Evolutionary conservation across 495 filamentous ascomycete species (phyloP).

Genomic region (Friedmanniomyces simplex): DNA sequence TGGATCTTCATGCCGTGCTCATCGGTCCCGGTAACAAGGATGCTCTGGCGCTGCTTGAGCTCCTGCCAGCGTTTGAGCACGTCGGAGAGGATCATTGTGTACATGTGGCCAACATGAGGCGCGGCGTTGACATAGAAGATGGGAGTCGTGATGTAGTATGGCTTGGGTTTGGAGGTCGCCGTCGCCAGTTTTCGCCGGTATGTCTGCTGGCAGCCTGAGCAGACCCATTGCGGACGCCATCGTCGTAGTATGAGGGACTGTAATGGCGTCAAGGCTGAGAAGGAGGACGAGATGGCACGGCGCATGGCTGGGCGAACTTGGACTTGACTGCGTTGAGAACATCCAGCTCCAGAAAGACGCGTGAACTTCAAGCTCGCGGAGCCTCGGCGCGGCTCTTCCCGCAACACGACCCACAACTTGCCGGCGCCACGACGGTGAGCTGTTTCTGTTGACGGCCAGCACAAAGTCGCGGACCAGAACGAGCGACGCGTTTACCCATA

Average conservation of each 20-base stretch:
- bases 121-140: constrained; percentile 99
- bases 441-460: too few relatives aligned
- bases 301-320: background rate
- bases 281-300: background rate
- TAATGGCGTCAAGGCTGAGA: constrained; percentile 4
- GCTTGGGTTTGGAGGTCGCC: constrained; percentile 54
- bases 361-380: too few relatives aligned
- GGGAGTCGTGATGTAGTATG: constrained; percentile 90
- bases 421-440: too few relatives aligned
- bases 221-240: constrained; percentile 24
- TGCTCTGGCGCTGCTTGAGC: constrained; percentile 58
- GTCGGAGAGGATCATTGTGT: constrained; percentile 83
- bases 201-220: constrained; percentile 8
- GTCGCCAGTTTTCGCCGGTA: background rate
- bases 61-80: constrained; percentile 86
- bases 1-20: constrained; percentile 98
- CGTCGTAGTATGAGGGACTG: constrained; percentile 17
- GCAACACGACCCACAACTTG: too few relatives aligned
- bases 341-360: too few relatives aligned
- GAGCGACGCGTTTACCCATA: too few relatives aligned
- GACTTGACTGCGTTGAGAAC: too few relatives aligned
- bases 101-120: constrained; percentile 91
- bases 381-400: too few relatives aligned
- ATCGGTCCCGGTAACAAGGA: constrained; percentile 87
- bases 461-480: too few relatives aligned